Base-by-base conservation (phyloP, 1,284 basidiomycete species). In the Moesziomyces sp. region DNA sequence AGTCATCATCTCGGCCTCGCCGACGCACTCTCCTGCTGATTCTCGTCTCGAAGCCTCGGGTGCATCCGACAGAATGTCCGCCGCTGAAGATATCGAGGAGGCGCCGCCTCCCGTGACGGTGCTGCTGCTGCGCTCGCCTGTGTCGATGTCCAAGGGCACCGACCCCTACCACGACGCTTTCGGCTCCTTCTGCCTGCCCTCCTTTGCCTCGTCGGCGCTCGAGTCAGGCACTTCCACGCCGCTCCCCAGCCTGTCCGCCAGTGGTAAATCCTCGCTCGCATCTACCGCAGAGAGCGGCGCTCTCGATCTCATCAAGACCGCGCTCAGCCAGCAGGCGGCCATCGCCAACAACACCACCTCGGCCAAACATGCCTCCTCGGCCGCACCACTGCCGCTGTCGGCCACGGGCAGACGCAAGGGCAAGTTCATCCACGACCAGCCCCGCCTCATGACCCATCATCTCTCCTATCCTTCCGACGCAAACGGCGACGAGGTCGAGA, bases 101-200 rank as follows among this genome's bases (percentile, higher is more conserved):
- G 52, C 63, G 18, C 70, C 70, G 24, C 70, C 70, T 46, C 69
- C 74, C 1, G 53, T 75, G 28, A 73, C 76, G 7, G 58, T 82
- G 14, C 63, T 83, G 30, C 74, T 83, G 21, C 54, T 83, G 34
- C 73, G 82, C 46, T 77, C 78, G 28, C 81, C 82, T 7, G 70
- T 82, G 10, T 65, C 81, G 24, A 64, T 80, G 51, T 50, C 63
- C n/a, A 69, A 78, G 35, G 82, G 82, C 47, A 83, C 82, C 10
- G 82, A 83, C 59, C 76, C 82, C 1, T 83, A 81, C 42, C 82
- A 83, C 47, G 81, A 83, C 54, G 72, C 75, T 43, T 83, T 83
- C 54, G 82, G 82, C 4, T 61, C 79, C 4, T 82, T 83, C 52
- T 82, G 82, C 52, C 59, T 82, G 5, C 81, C 82, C 0, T 82